Conservation (phyloP, 306 rosid species). For the Ochetophila trinervis region DNA sequence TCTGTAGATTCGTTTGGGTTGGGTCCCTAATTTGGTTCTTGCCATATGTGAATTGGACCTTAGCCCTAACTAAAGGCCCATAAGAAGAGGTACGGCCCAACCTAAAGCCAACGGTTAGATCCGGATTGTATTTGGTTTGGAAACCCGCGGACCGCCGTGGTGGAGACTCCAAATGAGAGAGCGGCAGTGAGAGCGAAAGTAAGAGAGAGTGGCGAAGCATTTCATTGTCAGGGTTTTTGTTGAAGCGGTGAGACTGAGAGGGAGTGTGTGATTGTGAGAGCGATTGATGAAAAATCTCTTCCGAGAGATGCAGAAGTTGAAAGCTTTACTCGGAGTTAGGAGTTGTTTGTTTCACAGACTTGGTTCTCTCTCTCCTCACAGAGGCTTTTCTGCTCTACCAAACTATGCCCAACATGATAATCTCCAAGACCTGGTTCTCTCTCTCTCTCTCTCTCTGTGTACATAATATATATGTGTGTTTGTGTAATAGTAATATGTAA, state of each 20-base stretch:
- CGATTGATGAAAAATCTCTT: slow-evolving; percentile 4
- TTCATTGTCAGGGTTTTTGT: slow-evolving; percentile 24
- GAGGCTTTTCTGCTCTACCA: slow-evolving; percentile 61
- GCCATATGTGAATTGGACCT: no score
- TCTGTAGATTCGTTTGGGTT: no score
- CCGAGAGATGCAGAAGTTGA: slow-evolving; percentile 58
- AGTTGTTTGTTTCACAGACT: slow-evolving; percentile 38
- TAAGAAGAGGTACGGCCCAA: no score
- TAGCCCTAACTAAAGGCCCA: no score
- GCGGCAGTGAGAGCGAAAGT: no score
- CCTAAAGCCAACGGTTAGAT: no score
- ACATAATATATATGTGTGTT: not conserved
- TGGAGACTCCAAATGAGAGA: no score
- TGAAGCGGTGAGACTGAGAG: slow-evolving; percentile 1
- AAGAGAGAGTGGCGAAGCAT: not conserved
- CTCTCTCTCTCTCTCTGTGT: not conserved
- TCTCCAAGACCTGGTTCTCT: slow-evolving; percentile 53
- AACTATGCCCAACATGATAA: slow-evolving; percentile 40
- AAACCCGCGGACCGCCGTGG: no score
- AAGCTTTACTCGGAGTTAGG: slow-evolving; percentile 40
- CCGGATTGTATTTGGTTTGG: no score
- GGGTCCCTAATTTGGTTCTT: no score
- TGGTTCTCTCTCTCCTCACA: slow-evolving; percentile 27
- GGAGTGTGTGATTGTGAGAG: not conserved
- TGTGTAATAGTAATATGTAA: not conserved